phyloP scores from a whole-genome alignment of 2,329 filamentous ascomycete species.

The Neobulgaria alba region DNA sequence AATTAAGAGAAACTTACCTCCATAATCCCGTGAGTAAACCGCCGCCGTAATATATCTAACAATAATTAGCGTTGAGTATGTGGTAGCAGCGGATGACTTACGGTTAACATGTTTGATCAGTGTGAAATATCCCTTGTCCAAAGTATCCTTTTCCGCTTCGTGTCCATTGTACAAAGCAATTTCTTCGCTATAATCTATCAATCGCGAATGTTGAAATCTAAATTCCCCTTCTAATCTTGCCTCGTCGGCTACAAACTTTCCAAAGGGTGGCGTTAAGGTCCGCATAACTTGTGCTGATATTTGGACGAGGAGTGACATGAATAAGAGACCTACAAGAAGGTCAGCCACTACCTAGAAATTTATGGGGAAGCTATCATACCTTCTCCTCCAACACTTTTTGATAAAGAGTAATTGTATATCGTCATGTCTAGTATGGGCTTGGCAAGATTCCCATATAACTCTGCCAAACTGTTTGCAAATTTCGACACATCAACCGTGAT shows the following conservation, averaged over 20 bases:
- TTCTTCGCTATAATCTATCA: slow-evolving; percentile 96
- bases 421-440: slow-evolving; percentile 93
- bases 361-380: slow-evolving; percentile 31
- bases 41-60: slow-evolving; percentile 65
- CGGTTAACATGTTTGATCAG: slow-evolving; percentile 95
- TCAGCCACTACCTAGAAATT: slow-evolving; percentile 4
- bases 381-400: slow-evolving; percentile 90
- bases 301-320: slow-evolving; percentile 91
- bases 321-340: slow-evolving; percentile 54
- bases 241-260: slow-evolving; percentile 95
- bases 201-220: slow-evolving; percentile 83
- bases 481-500: slow-evolving; percentile 95
- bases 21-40: slow-evolving; percentile 98
- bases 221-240: slow-evolving; percentile 93
- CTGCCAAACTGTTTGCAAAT: slow-evolving; percentile 90
- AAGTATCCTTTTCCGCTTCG: slow-evolving; percentile 86
- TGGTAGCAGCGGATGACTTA: slow-evolving; percentile 8
- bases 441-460: slow-evolving; percentile 91
- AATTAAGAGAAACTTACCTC: slow-evolving; percentile 38
- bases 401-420: slow-evolving; percentile 93
- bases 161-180: slow-evolving; percentile 88
- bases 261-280: slow-evolving; percentile 88
- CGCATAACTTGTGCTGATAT: slow-evolving; percentile 87
- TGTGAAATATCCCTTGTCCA: slow-evolving; percentile 98
- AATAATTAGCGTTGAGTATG: slow-evolving; percentile 2